phyloP scores from a whole-genome alignment of 148 eudicot species.

The Pouteria glomerata region DNA sequence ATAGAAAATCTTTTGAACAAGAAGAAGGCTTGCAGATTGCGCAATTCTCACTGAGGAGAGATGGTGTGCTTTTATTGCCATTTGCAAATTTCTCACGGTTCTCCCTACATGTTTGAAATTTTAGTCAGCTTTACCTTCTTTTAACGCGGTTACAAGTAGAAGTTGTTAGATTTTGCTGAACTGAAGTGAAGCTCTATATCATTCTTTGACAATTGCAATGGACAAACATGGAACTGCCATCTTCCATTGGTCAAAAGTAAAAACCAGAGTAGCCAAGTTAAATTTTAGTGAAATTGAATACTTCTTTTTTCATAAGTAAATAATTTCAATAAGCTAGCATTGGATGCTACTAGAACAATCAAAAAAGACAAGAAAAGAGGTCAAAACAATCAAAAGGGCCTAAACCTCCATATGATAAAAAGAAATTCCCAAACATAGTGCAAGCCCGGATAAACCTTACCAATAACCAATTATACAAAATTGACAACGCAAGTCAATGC shows the following conservation, averaged over 20 bases:
- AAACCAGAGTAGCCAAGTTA: conserved; percentile 96
- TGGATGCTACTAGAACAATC: too few species aligned
- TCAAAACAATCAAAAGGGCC: too few species aligned
- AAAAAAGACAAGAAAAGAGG: too few species aligned
- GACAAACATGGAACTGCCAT: conserved; percentile 90
- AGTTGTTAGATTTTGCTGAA: conserved; percentile 82
- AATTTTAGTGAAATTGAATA: neutral
- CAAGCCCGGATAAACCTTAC: too few species aligned
- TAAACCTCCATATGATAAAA: too few species aligned
- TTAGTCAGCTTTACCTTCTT: neutral
- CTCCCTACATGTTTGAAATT: neutral
- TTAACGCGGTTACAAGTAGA: conserved; percentile 56
- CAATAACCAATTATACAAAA: too few species aligned
- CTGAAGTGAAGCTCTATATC: conserved; percentile 89
- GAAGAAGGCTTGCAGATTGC: conserved; percentile 98
- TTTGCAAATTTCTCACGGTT: neutral
- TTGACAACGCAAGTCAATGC: too few species aligned
- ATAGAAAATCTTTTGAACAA: conserved; percentile 87
- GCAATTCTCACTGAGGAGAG: conserved; percentile 93
- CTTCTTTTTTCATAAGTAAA: too few species aligned
- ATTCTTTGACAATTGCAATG: conserved; percentile 73
- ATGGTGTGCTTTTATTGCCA: conserved; percentile 38
- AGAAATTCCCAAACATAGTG: too few species aligned
- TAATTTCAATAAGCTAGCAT: too few species aligned
- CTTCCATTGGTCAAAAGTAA: conserved; percentile 93